A percentile compares a stretch with the other conserved stretches of the same genome.
These are phyloP conservation scores for Microdochium nivale DNA, from an alignment of 2,329 filamentous ascomycete genomes.

Conservation along the genomic window DNA sequence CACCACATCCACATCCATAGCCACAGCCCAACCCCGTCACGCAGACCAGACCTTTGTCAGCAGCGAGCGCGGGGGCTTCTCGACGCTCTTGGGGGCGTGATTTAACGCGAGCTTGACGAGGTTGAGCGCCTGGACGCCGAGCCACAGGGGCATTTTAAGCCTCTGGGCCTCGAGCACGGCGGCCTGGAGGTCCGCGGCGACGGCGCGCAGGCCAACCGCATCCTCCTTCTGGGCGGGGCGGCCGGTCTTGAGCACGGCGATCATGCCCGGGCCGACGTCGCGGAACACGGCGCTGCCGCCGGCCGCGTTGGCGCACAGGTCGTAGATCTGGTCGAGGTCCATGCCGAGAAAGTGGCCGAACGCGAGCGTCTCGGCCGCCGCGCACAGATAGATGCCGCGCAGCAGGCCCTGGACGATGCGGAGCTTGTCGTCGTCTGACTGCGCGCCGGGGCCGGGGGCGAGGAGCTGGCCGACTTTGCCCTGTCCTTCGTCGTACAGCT, in stretches of 20 bases:
- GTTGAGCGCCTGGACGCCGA: constrained; percentile 30
- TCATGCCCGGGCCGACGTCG: constrained; percentile 26
- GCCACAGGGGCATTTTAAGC: constrained; percentile 29
- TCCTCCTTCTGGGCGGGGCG: constrained; percentile 7
- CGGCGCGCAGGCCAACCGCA: constrained; percentile 15
- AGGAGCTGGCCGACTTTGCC: constrained; percentile 21
- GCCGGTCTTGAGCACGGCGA: constrained; percentile 22
- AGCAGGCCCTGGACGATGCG: constrained; percentile 28
- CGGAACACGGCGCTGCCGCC: constrained; percentile 31
- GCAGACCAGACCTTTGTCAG: constrained; percentile 17
- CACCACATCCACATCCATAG: not conserved
- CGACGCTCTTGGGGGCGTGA: constrained; percentile 8
- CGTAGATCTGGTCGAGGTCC: constrained; percentile 34
- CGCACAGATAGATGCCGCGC: constrained; percentile 32
- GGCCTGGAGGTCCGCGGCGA: constrained; percentile 23
- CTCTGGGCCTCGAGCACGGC: constrained; percentile 33
- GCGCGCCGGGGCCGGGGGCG: constrained; percentile 7
- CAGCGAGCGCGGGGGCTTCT: constrained; percentile 11
- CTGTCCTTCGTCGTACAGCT: constrained; percentile 31
- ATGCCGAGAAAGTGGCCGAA: constrained; percentile 30
- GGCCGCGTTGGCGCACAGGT: constrained; percentile 35
- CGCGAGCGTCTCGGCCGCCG: constrained; percentile 32
- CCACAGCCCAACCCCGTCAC: constrained; percentile 7
- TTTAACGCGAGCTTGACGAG: constrained; percentile 22
- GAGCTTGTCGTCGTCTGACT: constrained; percentile 25